phyloP scores from a whole-genome alignment of 768 basidiomycete genomes.

The Gelatoporia subvermispora region DNA sequence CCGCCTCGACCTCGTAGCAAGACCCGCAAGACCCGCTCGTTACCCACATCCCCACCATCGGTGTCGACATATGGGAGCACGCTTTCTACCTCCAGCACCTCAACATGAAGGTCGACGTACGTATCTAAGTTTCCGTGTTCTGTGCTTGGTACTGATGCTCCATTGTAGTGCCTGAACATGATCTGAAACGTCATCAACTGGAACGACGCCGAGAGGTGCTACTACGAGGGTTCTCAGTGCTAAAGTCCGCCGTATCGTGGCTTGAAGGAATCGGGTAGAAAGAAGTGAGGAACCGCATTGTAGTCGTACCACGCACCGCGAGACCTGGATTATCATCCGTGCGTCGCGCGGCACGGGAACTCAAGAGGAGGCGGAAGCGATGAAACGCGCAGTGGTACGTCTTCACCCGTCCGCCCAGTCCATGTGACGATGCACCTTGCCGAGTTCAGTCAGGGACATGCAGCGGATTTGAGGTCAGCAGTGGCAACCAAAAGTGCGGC shows the following conservation, averaged over 20 bases:
- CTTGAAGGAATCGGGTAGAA: neutral
- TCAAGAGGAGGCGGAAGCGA: too few relatives aligned
- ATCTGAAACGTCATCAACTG: constrained; percentile 73
- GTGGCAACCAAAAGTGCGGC: too few relatives aligned
- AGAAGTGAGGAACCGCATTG: neutral
- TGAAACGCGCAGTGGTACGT: too few relatives aligned
- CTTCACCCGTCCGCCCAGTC: too few relatives aligned
- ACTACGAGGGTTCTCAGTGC: constrained; percentile 35
- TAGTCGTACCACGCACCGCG: too few relatives aligned
- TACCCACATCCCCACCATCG: constrained; percentile 73
- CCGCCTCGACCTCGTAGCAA: constrained; percentile 83
- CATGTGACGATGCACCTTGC: too few relatives aligned
- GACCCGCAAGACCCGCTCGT: constrained; percentile 90
- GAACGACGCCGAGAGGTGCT: constrained; percentile 72
- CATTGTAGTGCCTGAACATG: constrained; percentile 75
- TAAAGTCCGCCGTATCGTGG: constrained; percentile 20
- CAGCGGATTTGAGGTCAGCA: too few relatives aligned
- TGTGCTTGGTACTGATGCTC: too few relatives aligned
- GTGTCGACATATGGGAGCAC: constrained; percentile 95
- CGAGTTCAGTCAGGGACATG: too few relatives aligned
- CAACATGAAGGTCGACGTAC: constrained; percentile 89
- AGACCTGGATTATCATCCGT: too few relatives aligned
- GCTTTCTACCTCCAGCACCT: constrained; percentile 96
- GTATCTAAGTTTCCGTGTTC: constrained; percentile 37
- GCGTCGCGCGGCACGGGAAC: too few relatives aligned